Evolutionary conservation across 805 yeast genomes (phyloP).

Genomic region (Ogataea methanolica): DNA sequence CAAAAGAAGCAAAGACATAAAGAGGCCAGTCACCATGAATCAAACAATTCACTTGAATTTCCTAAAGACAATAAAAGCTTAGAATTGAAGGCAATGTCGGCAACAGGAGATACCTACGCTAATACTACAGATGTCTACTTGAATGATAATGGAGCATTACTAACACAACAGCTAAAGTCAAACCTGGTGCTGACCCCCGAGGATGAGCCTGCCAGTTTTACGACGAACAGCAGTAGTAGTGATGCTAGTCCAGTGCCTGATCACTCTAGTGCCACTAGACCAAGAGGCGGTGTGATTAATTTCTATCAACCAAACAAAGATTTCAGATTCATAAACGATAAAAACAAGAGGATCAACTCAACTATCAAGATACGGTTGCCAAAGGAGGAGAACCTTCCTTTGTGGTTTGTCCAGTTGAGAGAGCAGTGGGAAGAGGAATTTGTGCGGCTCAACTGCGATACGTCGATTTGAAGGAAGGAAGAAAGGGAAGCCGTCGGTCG

Average conservation of each 20-base stretch:
- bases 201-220: no score
- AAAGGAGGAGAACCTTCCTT: constrained; percentile 57
- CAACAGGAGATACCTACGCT: not conserved
- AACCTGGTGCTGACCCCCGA: no score
- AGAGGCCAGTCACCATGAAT: constrained; percentile 14
- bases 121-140: not conserved
- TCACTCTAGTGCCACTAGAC: no score
- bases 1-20: constrained; percentile 29
- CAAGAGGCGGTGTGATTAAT: not conserved
- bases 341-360: constrained; percentile 33
- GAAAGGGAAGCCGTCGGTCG: no score
- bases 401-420: constrained; percentile 67
- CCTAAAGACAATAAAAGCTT: constrained; percentile 8
- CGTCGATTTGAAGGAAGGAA: no score
- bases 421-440: constrained; percentile 55
- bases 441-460: constrained; percentile 3
- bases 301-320: constrained; percentile 34
- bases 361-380: constrained; percentile 51
- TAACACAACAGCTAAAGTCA: no score
- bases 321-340: constrained; percentile 21
- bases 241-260: no score
- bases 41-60: not conserved
- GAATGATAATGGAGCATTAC: no score
- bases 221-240: no score
- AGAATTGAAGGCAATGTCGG: constrained; percentile 7